Percentiles rank a stretch among this genome's conserved stretches.
Evolutionary conservation across 2,329 filamentous ascomycete species (phyloP).

Genomic region (Trichoderma sp.): DNA sequence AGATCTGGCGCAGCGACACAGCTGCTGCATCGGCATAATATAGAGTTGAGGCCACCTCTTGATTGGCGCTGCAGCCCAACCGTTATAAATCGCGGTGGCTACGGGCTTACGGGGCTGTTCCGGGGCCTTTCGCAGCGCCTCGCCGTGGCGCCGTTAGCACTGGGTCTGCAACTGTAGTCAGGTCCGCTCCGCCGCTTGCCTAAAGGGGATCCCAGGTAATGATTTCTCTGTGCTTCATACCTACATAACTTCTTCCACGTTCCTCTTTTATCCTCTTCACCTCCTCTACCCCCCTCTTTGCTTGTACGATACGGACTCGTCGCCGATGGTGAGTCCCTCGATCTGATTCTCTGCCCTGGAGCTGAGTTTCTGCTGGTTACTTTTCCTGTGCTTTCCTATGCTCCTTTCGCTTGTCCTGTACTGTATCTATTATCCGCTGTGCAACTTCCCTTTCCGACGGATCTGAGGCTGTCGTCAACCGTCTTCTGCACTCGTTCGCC

Average conservation of each 20-base stretch:
- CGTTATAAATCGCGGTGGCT: neutral
- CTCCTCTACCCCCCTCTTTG: neutral
- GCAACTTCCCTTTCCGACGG: neutral
- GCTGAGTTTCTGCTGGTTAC: neutral
- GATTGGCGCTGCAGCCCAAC: slow-evolving; percentile 20
- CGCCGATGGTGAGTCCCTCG: neutral
- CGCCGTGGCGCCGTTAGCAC: neutral
- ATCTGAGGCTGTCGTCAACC: neutral
- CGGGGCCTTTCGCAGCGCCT: slow-evolving; percentile 14
- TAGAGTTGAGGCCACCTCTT: neutral
- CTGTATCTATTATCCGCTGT: neutral
- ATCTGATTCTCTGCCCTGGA: neutral
- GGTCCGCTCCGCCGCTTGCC: slow-evolving; percentile 22
- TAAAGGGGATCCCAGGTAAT: slow-evolving; percentile 18
- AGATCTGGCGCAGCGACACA: neutral
- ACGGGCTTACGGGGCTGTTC: slow-evolving; percentile 2
- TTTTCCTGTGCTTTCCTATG: neutral
- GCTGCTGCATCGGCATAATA: neutral
- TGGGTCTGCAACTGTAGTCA: neutral
- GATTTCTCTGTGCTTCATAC: neutral
- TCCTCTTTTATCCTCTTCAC: neutral
- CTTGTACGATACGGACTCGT: neutral
- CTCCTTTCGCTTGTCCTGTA: slow-evolving; percentile 2
- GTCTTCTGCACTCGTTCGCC: neutral
- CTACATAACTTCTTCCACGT: neutral